phyloP scores from a whole-genome alignment of 108 stramenopile genomes.

The Heterococcus sp. region DNA sequence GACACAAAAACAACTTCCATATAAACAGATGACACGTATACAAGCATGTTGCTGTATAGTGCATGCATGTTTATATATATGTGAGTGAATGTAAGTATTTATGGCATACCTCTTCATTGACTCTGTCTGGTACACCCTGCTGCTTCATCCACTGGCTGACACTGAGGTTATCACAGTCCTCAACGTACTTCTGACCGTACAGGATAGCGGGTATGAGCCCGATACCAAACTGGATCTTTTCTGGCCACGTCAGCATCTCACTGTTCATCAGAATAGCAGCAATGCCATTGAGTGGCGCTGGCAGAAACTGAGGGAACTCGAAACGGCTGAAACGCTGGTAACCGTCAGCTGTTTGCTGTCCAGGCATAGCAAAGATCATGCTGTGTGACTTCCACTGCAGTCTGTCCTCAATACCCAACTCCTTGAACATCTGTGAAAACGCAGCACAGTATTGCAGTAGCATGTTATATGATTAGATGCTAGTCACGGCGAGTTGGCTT shows the following conservation, averaged over 20 bases:
- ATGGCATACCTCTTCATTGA: slow-evolving; percentile 80
- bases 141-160: slow-evolving; percentile 92
- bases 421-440: slow-evolving; percentile 83
- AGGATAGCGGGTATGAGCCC: slow-evolving; percentile 89
- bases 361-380: slow-evolving; percentile 97
- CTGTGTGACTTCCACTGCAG: slow-evolving; percentile 96
- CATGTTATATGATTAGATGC: too few species aligned
- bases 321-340: slow-evolving; percentile 79
- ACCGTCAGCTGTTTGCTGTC: slow-evolving; percentile 64
- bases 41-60: too few species aligned
- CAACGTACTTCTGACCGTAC: slow-evolving; percentile 89
- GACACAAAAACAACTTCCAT: too few species aligned
- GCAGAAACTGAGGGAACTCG: slow-evolving; percentile 90
- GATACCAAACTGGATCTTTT: slow-evolving; percentile 91
- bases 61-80: too few species aligned
- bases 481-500: too few species aligned
- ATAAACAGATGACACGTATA: too few species aligned
- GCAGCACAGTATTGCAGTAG: too few species aligned
- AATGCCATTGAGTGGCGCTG: slow-evolving; percentile 92
- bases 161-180: slow-evolving; percentile 87
- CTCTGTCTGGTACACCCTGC: slow-evolving; percentile 92
- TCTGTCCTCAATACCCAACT: slow-evolving; percentile 86
- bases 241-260: slow-evolving; percentile 87
- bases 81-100: too few species aligned
- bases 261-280: slow-evolving; percentile 91